Base-by-base conservation (phyloP, 257 asterid species). In the Nicotiana paniculata region DNA sequence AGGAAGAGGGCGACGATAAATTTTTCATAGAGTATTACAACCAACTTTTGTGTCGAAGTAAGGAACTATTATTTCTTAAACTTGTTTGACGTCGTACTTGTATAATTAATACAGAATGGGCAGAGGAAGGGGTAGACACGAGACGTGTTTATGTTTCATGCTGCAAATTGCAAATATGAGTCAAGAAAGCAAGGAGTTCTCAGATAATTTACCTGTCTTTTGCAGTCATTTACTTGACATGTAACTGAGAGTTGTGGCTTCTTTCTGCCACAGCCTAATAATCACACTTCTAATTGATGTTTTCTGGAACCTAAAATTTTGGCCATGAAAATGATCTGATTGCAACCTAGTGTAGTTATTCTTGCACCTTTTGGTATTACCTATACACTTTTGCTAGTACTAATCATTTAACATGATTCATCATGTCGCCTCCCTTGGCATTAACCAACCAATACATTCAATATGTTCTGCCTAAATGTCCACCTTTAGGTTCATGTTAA, bases 1-100 rank as follows among this genome's bases (percentile, higher is more conserved):
- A 55, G 84, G 88, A 21, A 75, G 85, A 72, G 89, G 93, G 33
- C 68, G 90, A 7, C 43, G 79, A 15, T 48, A 15, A 74, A 3
- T 51, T 46, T 74, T 74, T 26, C 79, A 51, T 24, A 13, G 26
- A 24, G 59, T 21, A 46, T 46, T 15, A 72, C 61, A 21, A 53
- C 18, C 61, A 58, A 74, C 10, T 72, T 66, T 74, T 48, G 79
- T 48, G 43, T 74, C 16, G 26, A 26, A 33, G 75, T 33, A 67
- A 51, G 37, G 26, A 26, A 48, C 57, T 74, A 4, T 74, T 74
- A 48, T 26, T 74, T 9, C 62, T 74, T 46, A 5, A 24, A 66
- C 48, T 64, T 64, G 70, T 64, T 64, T 28, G 46, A 30, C 46
- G 78, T 18, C 32, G 18, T 72, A 72, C 57, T 72, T 74, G 24